Conservation (phyloP, 192 early-diverging fungal species). For the Backusella circina region DNA sequence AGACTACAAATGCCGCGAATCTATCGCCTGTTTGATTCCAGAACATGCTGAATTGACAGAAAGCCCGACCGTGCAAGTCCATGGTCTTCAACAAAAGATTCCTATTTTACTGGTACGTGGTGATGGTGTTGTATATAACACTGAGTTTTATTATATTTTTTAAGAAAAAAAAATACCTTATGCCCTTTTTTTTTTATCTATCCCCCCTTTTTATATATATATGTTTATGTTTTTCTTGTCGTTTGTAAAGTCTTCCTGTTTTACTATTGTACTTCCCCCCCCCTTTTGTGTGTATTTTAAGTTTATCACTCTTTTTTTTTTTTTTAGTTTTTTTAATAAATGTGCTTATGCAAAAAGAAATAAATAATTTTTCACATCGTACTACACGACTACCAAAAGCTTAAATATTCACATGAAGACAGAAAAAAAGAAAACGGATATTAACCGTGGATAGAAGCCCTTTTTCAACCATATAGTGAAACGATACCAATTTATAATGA, state of each 20-base stretch:
- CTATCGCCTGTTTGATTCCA: slow-evolving; percentile 40
- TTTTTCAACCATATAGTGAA: neutral
- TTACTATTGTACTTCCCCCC: neutral
- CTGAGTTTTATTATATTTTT: slow-evolving; percentile 26
- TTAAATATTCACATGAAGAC: neutral
- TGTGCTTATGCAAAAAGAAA: neutral
- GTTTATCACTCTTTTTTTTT: neutral
- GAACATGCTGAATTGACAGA: slow-evolving; percentile 6
- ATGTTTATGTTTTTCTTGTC: neutral
- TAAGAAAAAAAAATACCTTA: slow-evolving; percentile 9
- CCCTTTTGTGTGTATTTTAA: neutral
- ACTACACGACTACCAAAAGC: neutral
- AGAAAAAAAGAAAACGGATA: neutral
- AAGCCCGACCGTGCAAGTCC: neutral
- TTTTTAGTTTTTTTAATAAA: neutral
- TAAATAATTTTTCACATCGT: neutral
- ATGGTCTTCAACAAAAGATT: slow-evolving; percentile 9
- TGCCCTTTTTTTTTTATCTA: neutral
- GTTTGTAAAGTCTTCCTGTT: neutral
- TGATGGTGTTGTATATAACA: slow-evolving; percentile 36
- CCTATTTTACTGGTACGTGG: slow-evolving; percentile 29
- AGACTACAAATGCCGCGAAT: slow-evolving; percentile 43
- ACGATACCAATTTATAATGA: neutral
- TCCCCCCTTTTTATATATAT: neutral
- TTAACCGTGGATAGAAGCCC: neutral